A percentile compares a stretch with the other conserved stretches of the same genome.
These are phyloP conservation scores for Nowakowskiella sp. DNA, from an alignment of 192 early-diverging fungal genomes.

Conservation along the genomic window DNA sequence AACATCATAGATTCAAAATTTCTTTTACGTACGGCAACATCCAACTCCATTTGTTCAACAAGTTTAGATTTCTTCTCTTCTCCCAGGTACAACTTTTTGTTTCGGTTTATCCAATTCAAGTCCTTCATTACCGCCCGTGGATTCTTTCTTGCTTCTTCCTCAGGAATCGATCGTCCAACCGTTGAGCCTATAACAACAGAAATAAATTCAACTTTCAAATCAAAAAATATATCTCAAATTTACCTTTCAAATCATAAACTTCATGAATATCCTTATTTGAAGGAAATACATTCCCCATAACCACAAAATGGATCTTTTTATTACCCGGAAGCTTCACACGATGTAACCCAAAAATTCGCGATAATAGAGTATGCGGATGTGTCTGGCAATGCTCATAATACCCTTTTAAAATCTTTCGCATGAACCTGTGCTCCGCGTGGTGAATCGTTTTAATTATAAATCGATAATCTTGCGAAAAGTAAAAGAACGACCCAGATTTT, in stretches of 20 bases:
- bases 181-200: too few relatives aligned
- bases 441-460: slow-evolving; percentile 99
- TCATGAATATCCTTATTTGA: slow-evolving; percentile 95
- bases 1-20: neutral
- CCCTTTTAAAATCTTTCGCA: slow-evolving; percentile 74
- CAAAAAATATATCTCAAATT: slow-evolving; percentile 1
- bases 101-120: slow-evolving; percentile 82
- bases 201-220: slow-evolving; percentile 18
- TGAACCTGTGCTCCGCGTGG: slow-evolving; percentile 88
- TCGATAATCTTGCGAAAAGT: slow-evolving; percentile 94
- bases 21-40: slow-evolving; percentile 59
- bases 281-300: slow-evolving; percentile 99
- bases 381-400: slow-evolving; percentile 86
- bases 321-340: slow-evolving; percentile 90
- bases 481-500: slow-evolving; percentile 95
- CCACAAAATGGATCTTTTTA: slow-evolving; percentile 95
- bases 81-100: slow-evolving; percentile 71
- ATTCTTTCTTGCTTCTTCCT: slow-evolving; percentile 67
- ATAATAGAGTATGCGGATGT: slow-evolving; percentile 88
- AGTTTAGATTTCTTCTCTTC: slow-evolving; percentile 71
- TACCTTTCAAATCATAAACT: slow-evolving; percentile 93
- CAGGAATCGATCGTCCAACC: slow-evolving; percentile 70
- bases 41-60: slow-evolving; percentile 76
- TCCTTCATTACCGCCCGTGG: slow-evolving; percentile 93
- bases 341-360: slow-evolving; percentile 91